Evolutionary conservation across 768 basidiomycete species (phyloP).

Genomic region (Lactifluus subvellereus): DNA sequence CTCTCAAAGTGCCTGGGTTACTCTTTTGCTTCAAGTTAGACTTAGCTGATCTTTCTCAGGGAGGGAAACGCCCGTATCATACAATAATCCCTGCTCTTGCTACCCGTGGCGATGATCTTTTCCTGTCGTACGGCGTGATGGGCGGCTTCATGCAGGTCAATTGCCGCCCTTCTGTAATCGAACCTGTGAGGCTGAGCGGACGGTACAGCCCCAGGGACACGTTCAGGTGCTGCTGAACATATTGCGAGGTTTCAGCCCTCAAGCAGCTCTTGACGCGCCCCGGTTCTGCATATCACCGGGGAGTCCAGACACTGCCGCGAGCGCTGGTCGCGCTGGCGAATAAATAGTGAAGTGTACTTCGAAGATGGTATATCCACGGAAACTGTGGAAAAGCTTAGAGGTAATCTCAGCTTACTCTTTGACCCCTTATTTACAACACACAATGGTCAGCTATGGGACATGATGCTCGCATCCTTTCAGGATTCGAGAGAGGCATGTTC

Average conservation of each 20-base stretch:
- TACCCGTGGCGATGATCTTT: slow-evolving; percentile 70
- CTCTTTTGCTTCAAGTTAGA: background rate
- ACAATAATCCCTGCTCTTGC: slow-evolving; percentile 93
- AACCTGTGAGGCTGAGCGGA: slow-evolving; percentile 2
- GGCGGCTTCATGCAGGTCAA: slow-evolving; percentile 82
- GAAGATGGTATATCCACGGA: slow-evolving; percentile 48
- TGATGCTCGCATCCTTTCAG: slow-evolving; percentile 56
- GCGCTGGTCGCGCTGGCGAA: slow-evolving; percentile 52
- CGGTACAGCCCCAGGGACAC: slow-evolving; percentile 81
- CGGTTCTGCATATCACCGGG: slow-evolving; percentile 13
- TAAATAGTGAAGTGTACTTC: slow-evolving; percentile 91
- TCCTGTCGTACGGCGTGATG: slow-evolving; percentile 89
- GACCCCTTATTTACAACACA: background rate
- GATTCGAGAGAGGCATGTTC: slow-evolving; percentile 58
- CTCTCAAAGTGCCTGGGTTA: slow-evolving; percentile 49
- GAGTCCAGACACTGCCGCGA: background rate
- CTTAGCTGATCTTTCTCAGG: slow-evolving; percentile 34
- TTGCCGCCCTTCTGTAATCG: background rate
- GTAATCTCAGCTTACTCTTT: slow-evolving; percentile 33
- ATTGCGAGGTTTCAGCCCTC: slow-evolving; percentile 78
- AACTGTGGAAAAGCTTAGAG: slow-evolving; percentile 60
- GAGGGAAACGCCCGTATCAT: slow-evolving; percentile 84
- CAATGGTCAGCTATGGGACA: slow-evolving; percentile 76
- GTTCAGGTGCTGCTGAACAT: slow-evolving; percentile 91
- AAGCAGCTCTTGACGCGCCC: slow-evolving; percentile 64